These are phyloP conservation scores for Capillidium heterosporum DNA, from an alignment of 371 early-diverging fungal genomes.

Conservation along the genomic window DNA sequence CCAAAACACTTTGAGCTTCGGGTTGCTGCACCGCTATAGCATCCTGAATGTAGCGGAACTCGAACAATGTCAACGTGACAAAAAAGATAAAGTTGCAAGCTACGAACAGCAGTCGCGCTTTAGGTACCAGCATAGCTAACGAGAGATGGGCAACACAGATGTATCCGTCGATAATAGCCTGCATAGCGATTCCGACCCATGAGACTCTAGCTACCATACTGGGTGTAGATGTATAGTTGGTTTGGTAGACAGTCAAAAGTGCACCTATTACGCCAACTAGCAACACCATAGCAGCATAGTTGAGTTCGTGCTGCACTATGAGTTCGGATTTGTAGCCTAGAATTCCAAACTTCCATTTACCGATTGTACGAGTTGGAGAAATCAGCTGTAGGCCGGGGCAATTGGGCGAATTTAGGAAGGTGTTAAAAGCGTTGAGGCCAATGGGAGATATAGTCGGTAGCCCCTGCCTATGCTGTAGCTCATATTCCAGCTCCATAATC, in stretches of 20 bases:
- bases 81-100: neutral
- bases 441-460: constrained; percentile 1
- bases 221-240: neutral
- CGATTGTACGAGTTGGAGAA: neutral
- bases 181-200: neutral
- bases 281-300: neutral
- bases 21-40: neutral
- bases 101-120: neutral
- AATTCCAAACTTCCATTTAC: neutral
- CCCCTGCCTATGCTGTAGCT: neutral
- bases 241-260: neutral
- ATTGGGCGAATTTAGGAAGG: constrained; percentile 1
- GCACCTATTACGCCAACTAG: neutral
- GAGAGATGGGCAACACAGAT: neutral
- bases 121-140: neutral
- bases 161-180: constrained; percentile 3
- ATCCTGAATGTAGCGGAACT: neutral
- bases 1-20: neutral
- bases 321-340: neutral
- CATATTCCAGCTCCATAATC: neutral
- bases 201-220: neutral
- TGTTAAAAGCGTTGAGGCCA: neutral
- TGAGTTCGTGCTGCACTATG: neutral
- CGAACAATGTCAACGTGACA: neutral
- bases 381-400: neutral